Conservation (phyloP, 306 rosid genomes). For the Rubus parviflorus region DNA sequence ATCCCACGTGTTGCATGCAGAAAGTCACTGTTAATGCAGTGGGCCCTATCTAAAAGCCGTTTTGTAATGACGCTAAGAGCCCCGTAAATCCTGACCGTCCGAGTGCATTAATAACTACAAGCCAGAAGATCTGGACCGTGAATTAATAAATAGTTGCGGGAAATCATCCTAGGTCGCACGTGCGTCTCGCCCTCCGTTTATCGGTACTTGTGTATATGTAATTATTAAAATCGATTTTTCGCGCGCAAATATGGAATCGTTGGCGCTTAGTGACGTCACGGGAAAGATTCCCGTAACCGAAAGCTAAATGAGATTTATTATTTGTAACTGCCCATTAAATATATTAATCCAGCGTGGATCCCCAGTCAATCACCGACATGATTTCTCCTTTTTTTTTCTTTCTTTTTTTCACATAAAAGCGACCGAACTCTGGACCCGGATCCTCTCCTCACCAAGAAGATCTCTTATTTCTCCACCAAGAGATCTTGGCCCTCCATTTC, state of each 20-base stretch:
- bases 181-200: neutral
- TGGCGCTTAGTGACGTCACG: neutral
- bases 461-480: too few species aligned
- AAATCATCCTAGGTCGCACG: slow-evolving; percentile 17
- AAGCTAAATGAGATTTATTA: too few species aligned
- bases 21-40: neutral
- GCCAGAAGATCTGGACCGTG: too few species aligned
- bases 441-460: too few species aligned
- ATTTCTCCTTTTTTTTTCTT: too few species aligned
- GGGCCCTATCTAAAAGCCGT: slow-evolving; percentile 18
- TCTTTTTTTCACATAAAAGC: too few species aligned
- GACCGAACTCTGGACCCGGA: too few species aligned
- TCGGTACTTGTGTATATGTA: neutral
- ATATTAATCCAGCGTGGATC: too few species aligned
- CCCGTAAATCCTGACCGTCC: neutral
- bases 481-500: too few species aligned
- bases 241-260: neutral
- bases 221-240: neutral
- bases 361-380: too few species aligned
- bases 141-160: neutral
- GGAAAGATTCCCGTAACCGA: too few species aligned
- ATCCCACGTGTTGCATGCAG: slow-evolving; percentile 12
- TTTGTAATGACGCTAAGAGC: neutral
- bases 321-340: too few species aligned
- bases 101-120: neutral